Percentiles rank a stretch among this genome's conserved stretches.
These are phyloP conservation scores for Trametes hirsuta DNA, from an alignment of 1,284 basidiomycete genomes.

Conservation along the genomic window DNA sequence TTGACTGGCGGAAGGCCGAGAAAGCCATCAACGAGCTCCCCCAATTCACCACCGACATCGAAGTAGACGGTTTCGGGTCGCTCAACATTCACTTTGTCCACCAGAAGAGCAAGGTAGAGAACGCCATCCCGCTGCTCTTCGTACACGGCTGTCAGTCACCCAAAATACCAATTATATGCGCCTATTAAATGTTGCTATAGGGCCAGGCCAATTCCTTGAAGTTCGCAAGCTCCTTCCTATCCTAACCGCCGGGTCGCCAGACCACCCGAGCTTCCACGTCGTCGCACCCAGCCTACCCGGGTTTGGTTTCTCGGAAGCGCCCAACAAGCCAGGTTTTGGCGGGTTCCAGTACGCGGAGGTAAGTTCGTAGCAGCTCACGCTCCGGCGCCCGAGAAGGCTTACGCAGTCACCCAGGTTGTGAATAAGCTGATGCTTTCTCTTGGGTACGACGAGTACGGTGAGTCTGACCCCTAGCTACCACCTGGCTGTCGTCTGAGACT, in stretches of 20 bases:
- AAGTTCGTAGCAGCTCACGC: background rate
- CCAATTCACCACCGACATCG: background rate
- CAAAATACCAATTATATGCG: background rate
- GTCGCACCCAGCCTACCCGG: constrained; percentile 44
- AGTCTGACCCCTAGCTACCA: background rate
- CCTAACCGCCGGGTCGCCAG: constrained; percentile 6
- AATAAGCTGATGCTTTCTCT: background rate
- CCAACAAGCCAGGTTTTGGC: constrained; percentile 35
- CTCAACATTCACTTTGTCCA: background rate
- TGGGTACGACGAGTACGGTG: background rate
- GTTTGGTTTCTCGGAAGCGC: constrained; percentile 33
- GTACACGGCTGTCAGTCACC: background rate
- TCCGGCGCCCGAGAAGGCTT: no score
- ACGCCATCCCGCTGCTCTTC: background rate
- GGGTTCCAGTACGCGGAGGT: constrained; percentile 32
- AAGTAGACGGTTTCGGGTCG: background rate
- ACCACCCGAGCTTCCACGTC: constrained; percentile 39
- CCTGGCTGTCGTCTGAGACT: no score
- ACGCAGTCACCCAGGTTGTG: background rate
- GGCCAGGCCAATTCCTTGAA: constrained; percentile 46
- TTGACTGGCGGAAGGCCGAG: constrained; percentile 1
- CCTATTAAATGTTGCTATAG: background rate
- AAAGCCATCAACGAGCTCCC: background rate
- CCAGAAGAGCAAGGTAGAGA: background rate
- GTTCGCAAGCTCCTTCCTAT: constrained; percentile 27